Evolutionary conservation across 106 monocot genomes (phyloP).

Genomic region (Acorus gramineus): DNA sequence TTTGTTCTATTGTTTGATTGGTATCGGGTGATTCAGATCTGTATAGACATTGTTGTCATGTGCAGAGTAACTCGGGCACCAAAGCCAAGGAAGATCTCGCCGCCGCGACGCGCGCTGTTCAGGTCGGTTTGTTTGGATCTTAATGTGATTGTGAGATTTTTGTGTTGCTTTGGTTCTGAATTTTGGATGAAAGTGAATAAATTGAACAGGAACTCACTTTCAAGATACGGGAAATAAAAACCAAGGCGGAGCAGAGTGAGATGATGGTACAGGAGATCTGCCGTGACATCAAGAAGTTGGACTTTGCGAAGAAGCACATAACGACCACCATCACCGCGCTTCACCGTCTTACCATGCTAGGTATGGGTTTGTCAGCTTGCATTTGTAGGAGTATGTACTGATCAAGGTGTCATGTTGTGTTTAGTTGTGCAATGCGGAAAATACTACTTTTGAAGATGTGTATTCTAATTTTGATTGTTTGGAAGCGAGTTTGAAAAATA

Average conservation of each 20-base stretch:
- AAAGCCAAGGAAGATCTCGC: conserved; percentile 99
- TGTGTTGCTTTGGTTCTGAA: conserved; percentile 2
- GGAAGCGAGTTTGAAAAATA: too few relatives aligned
- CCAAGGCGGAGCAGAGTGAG: conserved; percentile 96
- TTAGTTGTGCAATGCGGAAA: too few relatives aligned
- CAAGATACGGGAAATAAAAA: conserved; percentile 96
- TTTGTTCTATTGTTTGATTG: neutral
- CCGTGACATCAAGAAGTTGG: conserved; percentile 94
- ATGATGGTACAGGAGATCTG: conserved; percentile 99
- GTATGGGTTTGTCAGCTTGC: conserved; percentile 20
- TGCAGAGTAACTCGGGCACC: conserved; percentile 88
- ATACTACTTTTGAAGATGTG: too few relatives aligned
- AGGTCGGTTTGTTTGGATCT: conserved; percentile 30
- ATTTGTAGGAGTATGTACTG: too few relatives aligned
- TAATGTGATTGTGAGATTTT: neutral
- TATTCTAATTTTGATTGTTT: too few relatives aligned
- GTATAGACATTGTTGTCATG: neutral
- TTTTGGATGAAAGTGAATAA: neutral
- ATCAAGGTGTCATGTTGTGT: too few relatives aligned
- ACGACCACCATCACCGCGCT: conserved; percentile 98
- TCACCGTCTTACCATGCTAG: conserved; percentile 98
- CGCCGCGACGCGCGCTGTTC: conserved; percentile 94
- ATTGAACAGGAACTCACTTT: conserved; percentile 80
- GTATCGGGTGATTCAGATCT: neutral
- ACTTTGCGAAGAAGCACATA: conserved; percentile 98